Evolutionary conservation across 164 flowering plant species (phyloP), one percentile per base, ranked within the genome.

Genomic region (Kingdonia uniflora): DNA sequence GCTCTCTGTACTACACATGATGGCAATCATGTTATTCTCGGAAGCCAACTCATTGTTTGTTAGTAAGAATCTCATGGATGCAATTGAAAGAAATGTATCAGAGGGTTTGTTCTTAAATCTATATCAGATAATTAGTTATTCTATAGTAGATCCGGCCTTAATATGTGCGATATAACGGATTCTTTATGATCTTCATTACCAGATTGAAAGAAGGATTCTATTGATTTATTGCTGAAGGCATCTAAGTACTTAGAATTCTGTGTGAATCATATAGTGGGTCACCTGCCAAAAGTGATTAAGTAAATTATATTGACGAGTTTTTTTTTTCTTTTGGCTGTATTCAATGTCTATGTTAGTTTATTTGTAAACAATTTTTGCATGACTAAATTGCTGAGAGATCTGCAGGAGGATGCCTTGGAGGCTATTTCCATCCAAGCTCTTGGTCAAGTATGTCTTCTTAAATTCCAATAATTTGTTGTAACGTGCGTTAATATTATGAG

Each of bases 171-270:
- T 29, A 8, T 29, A 3, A 8, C 35, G 4, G 4, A 29, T 3
- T 29, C 15, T 11, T 24, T 17, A 15, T 44, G 21, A 33, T 35
- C 1, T 42, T 24, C 40, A 25, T 33, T 35, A 23, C 10, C 80
- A 92, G 98, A 82, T 63, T 72, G 75, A 65, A 81, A 72, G 76
- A 78, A 78, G 59, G 76, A 76, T 52, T 83, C 82, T 54, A 79
- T 92, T 59, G 95, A 87, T 58, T 72, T 92, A 54, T 65, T 92
- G 81, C 76, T 92, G 17, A 85, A 80, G 75, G 96, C 95, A 58
- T 69, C 98, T 2, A 96, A 95, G n/a, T 77, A 76, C 69, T 68
- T 87, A 68, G 79, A 80, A 25, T 80, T 80, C 52, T 85, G 95
- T 50, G 51, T 67, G 33, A 68, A 63, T 22, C 63, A 72, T 50